These are phyloP conservation scores for Aureobasidium vineae DNA, from an alignment of 2,329 filamentous ascomycete species.

Conservation along the genomic window DNA sequence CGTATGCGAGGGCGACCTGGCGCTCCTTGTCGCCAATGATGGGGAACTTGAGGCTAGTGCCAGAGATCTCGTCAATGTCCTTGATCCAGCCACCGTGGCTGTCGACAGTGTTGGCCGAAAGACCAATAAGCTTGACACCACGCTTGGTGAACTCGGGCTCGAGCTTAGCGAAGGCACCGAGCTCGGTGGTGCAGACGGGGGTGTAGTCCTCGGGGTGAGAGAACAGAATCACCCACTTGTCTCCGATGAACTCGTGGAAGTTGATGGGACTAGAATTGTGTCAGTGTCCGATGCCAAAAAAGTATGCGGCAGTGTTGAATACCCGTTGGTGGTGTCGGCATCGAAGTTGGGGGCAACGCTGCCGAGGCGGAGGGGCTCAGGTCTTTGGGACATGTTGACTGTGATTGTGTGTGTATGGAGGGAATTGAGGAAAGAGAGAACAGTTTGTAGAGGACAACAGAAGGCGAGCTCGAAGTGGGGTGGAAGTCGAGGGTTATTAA, in stretches of 20 bases:
- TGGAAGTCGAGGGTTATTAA: conserved; percentile 20
- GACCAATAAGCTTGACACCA: conserved; percentile 61
- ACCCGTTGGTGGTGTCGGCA: conserved; percentile 63
- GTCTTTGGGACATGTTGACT: conserved; percentile 28
- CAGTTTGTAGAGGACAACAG: conserved; percentile 7
- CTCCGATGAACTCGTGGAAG: conserved; percentile 70
- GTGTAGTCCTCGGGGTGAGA: conserved; percentile 65
- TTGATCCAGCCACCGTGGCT: conserved; percentile 54
- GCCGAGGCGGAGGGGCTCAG: conserved; percentile 59
- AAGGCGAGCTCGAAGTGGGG: conserved; percentile 13
- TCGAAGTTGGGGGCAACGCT: conserved; percentile 67
- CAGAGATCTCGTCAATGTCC: conserved; percentile 54
- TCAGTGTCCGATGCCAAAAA: conserved; percentile 29
- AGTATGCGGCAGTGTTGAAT: background rate
- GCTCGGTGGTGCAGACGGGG: conserved; percentile 62
- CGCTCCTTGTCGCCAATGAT: conserved; percentile 56
- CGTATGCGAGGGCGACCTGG: conserved; percentile 52
- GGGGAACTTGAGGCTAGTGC: conserved; percentile 50
- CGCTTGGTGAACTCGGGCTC: conserved; percentile 63
- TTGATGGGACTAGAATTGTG: conserved; percentile 49
- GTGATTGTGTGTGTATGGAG: conserved; percentile 7
- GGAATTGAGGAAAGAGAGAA: background rate
- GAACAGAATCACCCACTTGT: conserved; percentile 69
- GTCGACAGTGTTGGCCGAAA: conserved; percentile 53
- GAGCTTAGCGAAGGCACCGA: conserved; percentile 62